Percentiles rank a stretch among this genome's conserved stretches.
phyloP scores from a whole-genome alignment of 192 early-diverging fungal genomes.

The Rhizophagus prolifer region DNA sequence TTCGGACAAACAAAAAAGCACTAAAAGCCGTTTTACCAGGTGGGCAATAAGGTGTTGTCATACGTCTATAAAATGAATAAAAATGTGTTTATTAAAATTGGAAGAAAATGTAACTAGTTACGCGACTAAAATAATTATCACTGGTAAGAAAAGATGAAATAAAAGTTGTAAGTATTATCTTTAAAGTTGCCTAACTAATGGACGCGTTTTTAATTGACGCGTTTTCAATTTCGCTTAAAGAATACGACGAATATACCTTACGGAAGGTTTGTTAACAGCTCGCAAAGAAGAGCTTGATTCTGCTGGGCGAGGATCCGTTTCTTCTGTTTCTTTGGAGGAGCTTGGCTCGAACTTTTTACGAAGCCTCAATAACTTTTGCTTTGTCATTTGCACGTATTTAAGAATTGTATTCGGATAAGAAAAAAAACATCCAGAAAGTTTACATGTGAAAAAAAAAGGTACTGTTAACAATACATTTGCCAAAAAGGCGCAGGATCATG shows the following conservation, averaged over 20 bases:
- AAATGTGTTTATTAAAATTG: neutral
- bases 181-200: neutral
- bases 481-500: too few species aligned
- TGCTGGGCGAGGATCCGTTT: neutral
- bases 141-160: neutral
- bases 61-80: neutral
- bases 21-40: neutral
- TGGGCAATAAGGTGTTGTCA: neutral
- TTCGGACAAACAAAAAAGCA: constrained; percentile 43
- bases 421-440: neutral
- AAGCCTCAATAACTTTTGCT: too few species aligned
- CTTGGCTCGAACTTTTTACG: neutral
- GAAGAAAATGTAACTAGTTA: neutral
- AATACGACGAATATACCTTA: neutral
- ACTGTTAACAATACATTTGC: too few species aligned
- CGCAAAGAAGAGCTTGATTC: neutral
- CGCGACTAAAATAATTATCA: neutral
- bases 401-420: neutral
- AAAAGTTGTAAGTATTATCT: neutral
- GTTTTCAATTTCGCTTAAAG: neutral
- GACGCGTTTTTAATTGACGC: neutral
- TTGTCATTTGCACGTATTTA: neutral
- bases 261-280: neutral
- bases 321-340: neutral
- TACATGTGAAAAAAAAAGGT: neutral